Percentiles rank a stretch among this genome's conserved stretches.
Conservation (phyloP, 2,329 filamentous ascomycete species). For the Alternaria triticimaculans region DNA sequence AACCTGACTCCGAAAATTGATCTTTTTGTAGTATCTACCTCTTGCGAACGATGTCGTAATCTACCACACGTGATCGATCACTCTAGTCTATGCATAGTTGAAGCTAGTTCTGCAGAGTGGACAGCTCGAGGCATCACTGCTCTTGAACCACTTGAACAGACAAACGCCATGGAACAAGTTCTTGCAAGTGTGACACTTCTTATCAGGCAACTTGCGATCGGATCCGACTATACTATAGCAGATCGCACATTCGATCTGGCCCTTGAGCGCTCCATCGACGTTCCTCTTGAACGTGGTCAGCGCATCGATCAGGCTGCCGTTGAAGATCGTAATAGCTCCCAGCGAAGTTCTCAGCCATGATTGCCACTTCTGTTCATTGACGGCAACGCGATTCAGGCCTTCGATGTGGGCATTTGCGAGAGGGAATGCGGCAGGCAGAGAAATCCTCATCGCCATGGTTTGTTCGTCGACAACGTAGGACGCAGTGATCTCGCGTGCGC, state of each 20-base stretch:
- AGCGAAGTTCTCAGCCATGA: slow-evolving; percentile 88
- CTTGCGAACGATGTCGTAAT: background rate
- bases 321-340: slow-evolving; percentile 92
- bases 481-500: slow-evolving; percentile 78
- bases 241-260: slow-evolving; percentile 93
- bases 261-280: slow-evolving; percentile 85
- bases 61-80: background rate
- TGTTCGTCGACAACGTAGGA: slow-evolving; percentile 89
- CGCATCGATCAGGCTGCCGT: slow-evolving; percentile 86
- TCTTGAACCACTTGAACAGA: slow-evolving; percentile 97
- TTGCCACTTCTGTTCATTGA: slow-evolving; percentile 91
- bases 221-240: slow-evolving; percentile 93
- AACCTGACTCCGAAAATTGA: background rate
- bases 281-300: slow-evolving; percentile 85
- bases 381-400: slow-evolving; percentile 81
- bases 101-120: slow-evolving; percentile 93
- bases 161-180: slow-evolving; percentile 91
- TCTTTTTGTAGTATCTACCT: background rate
- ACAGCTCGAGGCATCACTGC: slow-evolving; percentile 87
- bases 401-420: slow-evolving; percentile 78
- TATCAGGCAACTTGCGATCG: slow-evolving; percentile 89
- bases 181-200: slow-evolving; percentile 89
- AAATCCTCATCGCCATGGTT: slow-evolving; percentile 80
- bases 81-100: slow-evolving; percentile 57
- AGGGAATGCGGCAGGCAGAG: slow-evolving; percentile 81